Evolutionary conservation across 768 basidiomycete species (phyloP), one percentile per base, ranked within the genome.

Genomic region (Auriscalpium microsporum): DNA sequence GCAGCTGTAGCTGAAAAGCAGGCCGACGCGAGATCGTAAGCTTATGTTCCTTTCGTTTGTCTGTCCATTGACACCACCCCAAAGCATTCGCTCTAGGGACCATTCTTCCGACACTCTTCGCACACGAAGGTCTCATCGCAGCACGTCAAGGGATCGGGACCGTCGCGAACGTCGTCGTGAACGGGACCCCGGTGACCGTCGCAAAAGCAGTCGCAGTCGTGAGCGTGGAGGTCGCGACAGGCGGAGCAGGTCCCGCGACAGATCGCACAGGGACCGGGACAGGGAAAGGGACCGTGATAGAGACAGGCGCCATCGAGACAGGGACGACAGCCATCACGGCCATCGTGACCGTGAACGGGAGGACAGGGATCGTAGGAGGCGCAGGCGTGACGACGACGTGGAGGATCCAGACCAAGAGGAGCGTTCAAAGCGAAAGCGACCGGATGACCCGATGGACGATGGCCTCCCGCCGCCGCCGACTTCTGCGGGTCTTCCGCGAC

Each of bases 81-180:
- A 28, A 4, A 62, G 61, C 13, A 51, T 47, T 46, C 61, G 84
- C 54, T 85, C 84, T 58, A 83, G 86, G 62, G 85, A 85, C 66
- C 80, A 82, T 67, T 89, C 88, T 3, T 82, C 83, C 38, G 87
- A 89, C 67, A 90, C 87, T 10, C 81, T 82, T 61, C 81, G 80
- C 45, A 89, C 87, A 19, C 78, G 75, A 61, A 78, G 79, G 56
- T 90, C 87, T 48, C 86, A 88, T 63, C 77, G 81, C 58, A 91
- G 90, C 10, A 73, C 72, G 52, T 90, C 89, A 21, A 75, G 80
- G 62, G 87, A 86, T 53, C 73, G 75, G 50, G 73, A 86, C 50
- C 78, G 75, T 62, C 74, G 76, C 54, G 83, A 83, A 37, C 75
- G 73, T 53, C 76, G 79, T 19, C 75, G 80, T 37, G 80, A 86